These are phyloP conservation scores for Periconia digitata DNA, from an alignment of 2,329 filamentous ascomycete species.

Conservation along the genomic window DNA sequence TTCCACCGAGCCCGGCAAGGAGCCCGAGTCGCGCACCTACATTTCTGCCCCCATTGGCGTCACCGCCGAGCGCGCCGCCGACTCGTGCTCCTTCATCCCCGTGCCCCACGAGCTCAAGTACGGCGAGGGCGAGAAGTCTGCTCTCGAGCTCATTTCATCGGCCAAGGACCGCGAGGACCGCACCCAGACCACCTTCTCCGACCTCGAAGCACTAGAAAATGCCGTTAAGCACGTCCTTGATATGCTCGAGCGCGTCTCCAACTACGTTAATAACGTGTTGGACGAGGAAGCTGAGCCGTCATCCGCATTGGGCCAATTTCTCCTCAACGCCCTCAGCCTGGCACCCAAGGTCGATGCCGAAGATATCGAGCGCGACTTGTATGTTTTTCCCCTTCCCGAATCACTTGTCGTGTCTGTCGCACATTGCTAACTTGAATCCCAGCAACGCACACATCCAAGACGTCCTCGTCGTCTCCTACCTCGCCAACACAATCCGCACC, in stretches of 20 bases:
- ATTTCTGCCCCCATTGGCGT: slow-evolving; percentile 95
- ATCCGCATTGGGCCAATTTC: slow-evolving; percentile 88
- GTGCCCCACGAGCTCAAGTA: slow-evolving; percentile 94
- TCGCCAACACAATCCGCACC: slow-evolving; percentile 96
- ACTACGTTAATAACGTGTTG: slow-evolving; percentile 89
- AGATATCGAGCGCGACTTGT: slow-evolving; percentile 94
- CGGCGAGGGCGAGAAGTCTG: slow-evolving; percentile 74
- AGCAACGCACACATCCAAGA: slow-evolving; percentile 99
- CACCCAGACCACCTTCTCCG: slow-evolving; percentile 72
- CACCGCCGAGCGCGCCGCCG: slow-evolving; percentile 89
- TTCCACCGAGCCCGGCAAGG: slow-evolving; percentile 82
- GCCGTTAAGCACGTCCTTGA: slow-evolving; percentile 84
- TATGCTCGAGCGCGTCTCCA: slow-evolving; percentile 86
- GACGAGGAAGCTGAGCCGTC: slow-evolving; percentile 91
- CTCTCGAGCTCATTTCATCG: slow-evolving; percentile 79
- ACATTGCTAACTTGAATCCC: too few species aligned
- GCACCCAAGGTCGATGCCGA: slow-evolving; percentile 90
- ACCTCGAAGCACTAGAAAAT: slow-evolving; percentile 85
- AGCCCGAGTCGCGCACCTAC: slow-evolving; percentile 89
- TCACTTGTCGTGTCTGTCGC: too few species aligned
- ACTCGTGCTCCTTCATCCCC: slow-evolving; percentile 96
- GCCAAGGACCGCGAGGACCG: slow-evolving; percentile 80
- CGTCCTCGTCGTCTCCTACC: slow-evolving; percentile 94
- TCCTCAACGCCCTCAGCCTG: slow-evolving; percentile 89
- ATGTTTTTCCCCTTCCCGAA: slow-evolving; percentile 40